phyloP scores from a whole-genome alignment of 1,284 basidiomycete species.

The Gymnopus androsaceus region DNA sequence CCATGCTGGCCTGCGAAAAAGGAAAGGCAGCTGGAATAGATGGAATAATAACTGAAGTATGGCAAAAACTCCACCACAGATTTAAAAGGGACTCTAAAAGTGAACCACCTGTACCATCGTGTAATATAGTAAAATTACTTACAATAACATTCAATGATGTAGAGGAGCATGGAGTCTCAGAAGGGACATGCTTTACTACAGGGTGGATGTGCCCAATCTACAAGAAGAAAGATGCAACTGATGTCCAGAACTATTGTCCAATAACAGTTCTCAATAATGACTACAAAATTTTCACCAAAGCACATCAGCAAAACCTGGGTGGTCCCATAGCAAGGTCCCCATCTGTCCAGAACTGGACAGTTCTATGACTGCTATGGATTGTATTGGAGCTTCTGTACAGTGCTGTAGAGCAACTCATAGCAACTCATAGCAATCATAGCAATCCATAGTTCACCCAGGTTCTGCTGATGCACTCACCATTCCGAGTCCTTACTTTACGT shows the following conservation, averaged over 20 bases:
- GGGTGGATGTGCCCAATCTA: conserved; percentile 15
- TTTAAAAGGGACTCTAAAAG: background rate
- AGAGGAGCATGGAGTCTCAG: background rate
- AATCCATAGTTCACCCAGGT: too few species aligned
- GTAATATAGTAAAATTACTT: conserved; percentile 9
- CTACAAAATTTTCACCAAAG: conserved; percentile 19
- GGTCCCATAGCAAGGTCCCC: too few species aligned
- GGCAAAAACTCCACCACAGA: background rate
- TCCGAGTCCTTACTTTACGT: too few species aligned
- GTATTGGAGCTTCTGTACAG: too few species aligned
- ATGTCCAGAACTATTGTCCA: conserved; percentile 18
- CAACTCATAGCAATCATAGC: too few species aligned
- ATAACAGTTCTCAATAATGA: conserved; percentile 19
- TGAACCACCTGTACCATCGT: background rate
- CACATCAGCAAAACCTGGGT: too few species aligned
- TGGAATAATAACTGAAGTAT: background rate
- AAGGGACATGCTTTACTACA: background rate
- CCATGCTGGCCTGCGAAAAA: background rate
- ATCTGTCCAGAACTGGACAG: too few species aligned
- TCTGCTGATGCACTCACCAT: too few species aligned
- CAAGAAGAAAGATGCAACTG: conserved; percentile 16
- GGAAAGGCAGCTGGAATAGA: conserved; percentile 2
- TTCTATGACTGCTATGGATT: too few species aligned
- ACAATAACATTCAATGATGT: conserved; percentile 12
- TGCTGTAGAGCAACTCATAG: too few species aligned